Conservation (phyloP, 768 basidiomycete genomes). For the Omphalotus guepiniiformis region DNA sequence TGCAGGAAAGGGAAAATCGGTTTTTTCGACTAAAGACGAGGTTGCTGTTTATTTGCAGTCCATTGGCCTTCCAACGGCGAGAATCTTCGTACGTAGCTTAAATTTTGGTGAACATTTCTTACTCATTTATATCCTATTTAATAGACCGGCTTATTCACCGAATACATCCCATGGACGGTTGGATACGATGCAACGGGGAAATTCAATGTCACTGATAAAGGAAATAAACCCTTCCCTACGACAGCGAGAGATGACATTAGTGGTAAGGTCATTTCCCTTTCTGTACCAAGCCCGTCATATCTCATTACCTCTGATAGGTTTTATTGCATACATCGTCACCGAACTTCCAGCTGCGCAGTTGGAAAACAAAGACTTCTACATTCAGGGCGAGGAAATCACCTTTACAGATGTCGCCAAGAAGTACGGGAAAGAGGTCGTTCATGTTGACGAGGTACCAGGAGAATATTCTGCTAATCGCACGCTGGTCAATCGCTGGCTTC, state of each 20-base stretch:
- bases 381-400: not conserved
- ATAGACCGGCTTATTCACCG: conserved; percentile 1
- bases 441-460: conserved; percentile 3
- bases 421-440: conserved; percentile 1
- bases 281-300: not conserved
- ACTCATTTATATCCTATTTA: not conserved
- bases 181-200: not conserved
- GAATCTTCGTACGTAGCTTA: conserved; percentile 1
- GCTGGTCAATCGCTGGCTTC: not conserved
- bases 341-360: not conserved
- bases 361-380: not conserved
- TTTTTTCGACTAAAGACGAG: not conserved
- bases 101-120: not conserved
- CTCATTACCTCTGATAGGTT: not conserved
- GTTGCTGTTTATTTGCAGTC: not conserved
- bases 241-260: not conserved
- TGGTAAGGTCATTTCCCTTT: too few species aligned
- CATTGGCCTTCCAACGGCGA: conserved; percentile 1
- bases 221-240: not conserved
- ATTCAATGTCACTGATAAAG: conserved; percentile 1
- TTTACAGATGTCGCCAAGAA: not conserved
- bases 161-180: not conserved
- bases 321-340: conserved; percentile 3
- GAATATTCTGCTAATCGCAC: not conserved
- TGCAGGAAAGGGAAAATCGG: not conserved